Percentiles rank a stretch among this genome's conserved stretches.
Evolutionary conservation across 805 yeast genomes (phyloP).

Genomic region (Starmerella bombi): DNA sequence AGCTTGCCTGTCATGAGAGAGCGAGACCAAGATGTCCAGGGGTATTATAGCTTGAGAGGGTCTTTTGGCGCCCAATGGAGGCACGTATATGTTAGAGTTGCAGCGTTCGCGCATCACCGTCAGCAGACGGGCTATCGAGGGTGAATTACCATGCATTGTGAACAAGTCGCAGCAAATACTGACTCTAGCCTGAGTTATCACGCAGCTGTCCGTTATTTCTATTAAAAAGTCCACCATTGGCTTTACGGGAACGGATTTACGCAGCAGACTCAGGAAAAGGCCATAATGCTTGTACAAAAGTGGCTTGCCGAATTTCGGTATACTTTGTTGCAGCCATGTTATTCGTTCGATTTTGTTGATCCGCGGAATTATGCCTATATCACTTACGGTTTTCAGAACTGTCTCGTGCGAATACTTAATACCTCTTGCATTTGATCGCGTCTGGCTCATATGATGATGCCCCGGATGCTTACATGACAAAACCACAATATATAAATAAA

Average conservation of each 20-base stretch:
- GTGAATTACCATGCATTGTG: slow-evolving; percentile 5
- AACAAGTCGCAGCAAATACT: slow-evolving; percentile 7
- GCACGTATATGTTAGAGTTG: slow-evolving; percentile 7
- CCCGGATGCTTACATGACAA: too few species aligned
- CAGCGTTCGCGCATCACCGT: slow-evolving; percentile 2
- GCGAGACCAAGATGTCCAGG: background rate
- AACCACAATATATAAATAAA: too few species aligned
- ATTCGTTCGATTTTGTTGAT: slow-evolving; percentile 7
- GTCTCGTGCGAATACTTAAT: too few species aligned
- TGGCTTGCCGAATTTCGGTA: slow-evolving; percentile 2
- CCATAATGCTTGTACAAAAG: slow-evolving; percentile 10
- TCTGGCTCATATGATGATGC: too few species aligned
- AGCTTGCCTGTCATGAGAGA: background rate
- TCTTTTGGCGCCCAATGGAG: slow-evolving; percentile 12
- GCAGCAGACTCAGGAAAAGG: slow-evolving; percentile 9
- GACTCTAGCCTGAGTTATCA: slow-evolving; percentile 15
- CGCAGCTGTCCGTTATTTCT: slow-evolving; percentile 4
- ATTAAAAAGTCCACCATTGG: slow-evolving; percentile 9
- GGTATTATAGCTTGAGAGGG: slow-evolving; percentile 5
- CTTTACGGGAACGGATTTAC: slow-evolving; percentile 7
- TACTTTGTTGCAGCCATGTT: slow-evolving; percentile 12
- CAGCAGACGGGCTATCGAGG: slow-evolving; percentile 14
- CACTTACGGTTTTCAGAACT: too few species aligned
- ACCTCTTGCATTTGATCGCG: too few species aligned
- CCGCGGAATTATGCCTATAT: too few species aligned